Percentiles rank a stretch among this genome's conserved stretches.
These are phyloP conservation scores for Fusarium goolgardi DNA, from an alignment of 2,329 filamentous ascomycete genomes.

Conservation along the genomic window DNA sequence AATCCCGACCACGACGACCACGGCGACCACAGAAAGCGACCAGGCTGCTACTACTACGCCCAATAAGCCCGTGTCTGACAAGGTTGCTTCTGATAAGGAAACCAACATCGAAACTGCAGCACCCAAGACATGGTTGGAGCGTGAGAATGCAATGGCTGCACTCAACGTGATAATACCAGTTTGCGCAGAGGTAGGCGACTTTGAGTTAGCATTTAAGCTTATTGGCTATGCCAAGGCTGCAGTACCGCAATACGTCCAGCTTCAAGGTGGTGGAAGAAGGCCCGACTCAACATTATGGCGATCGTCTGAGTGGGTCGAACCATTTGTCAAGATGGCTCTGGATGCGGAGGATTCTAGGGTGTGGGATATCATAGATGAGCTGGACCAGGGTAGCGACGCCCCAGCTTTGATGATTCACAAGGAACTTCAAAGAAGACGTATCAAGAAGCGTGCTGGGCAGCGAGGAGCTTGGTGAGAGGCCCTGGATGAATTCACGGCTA, in stretches of 20 bases:
- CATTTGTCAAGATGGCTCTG: slow-evolving; percentile 46
- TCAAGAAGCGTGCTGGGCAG: slow-evolving; percentile 33
- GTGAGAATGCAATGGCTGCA: slow-evolving; percentile 25
- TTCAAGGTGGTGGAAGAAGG: not conserved
- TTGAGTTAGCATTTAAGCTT: slow-evolving; percentile 53
- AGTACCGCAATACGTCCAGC: not conserved
- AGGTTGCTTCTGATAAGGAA: not conserved
- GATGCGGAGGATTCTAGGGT: slow-evolving; percentile 49
- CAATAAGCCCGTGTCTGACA: not conserved
- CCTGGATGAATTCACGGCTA: not conserved
- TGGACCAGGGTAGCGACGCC: slow-evolving; percentile 39
- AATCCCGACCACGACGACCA: not conserved
- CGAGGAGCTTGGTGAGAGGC: slow-evolving; percentile 5
- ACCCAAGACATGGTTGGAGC: slow-evolving; percentile 17
- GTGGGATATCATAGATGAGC: slow-evolving; percentile 50
- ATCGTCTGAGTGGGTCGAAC: slow-evolving; percentile 45
- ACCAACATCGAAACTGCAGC: not conserved
- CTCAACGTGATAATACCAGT: slow-evolving; percentile 48
- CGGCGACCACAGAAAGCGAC: not conserved
- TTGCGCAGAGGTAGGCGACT: slow-evolving; percentile 47
- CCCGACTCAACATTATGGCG: slow-evolving; percentile 16
- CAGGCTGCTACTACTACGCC: not conserved
- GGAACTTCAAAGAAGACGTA: slow-evolving; percentile 45
- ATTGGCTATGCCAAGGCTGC: slow-evolving; percentile 29
- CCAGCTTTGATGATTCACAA: slow-evolving; percentile 38